Base-by-base conservation (phyloP, 1,284 basidiomycete species). In the Pseudozyma sp. region DNA sequence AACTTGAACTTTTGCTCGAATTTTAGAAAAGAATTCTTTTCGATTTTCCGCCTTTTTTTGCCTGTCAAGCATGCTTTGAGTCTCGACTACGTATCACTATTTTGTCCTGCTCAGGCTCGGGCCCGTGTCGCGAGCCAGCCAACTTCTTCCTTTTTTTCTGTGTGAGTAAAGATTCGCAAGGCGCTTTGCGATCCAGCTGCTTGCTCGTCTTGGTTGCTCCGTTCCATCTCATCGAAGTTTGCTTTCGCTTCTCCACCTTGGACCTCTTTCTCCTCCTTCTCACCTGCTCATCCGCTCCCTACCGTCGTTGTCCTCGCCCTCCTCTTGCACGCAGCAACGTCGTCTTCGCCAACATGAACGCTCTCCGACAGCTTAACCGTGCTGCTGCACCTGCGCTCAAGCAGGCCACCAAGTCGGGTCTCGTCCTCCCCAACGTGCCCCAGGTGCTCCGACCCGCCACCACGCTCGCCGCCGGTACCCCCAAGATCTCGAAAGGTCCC, bases 381-480 rank as follows among this genome's bases (percentile, higher is more conserved):
- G 57, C 67, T 48, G 72, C 72, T 43, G 72, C 68, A 43, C 72
- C 72, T 42, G 72, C 72, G 55, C 63, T 75, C 72, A 75, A 67
- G 72, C 72, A 75, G 67, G 68, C 72, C 46, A 54, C 59, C 52
- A 65, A 65, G 54, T 65, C 66, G n/a, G 59, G 67, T 40, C 60
- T 75, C n/a, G 60, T 67, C 31, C 68, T 75, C n/a, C 68, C 75
- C 54, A 61, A 70, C 54, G 43, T 61, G 43, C 60, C 66, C 14
- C 76, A 78, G 74, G 46, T 71, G 35, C 75, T 75, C 44, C 75
- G 80, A 48, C 69, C 79, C 24, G 92, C 91, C 50, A 93, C 92
- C 44, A 92, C 92, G 42, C 88, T 93, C 77, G 90, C 92, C 56
- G 90, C 92, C 60, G 91, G 90, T 52, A 92, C 92, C 84, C 91